Percentiles rank a stretch among this genome's conserved stretches.
Evolutionary conservation across 2,329 filamentous ascomycete genomes (phyloP).

Genomic region (Malbranchea cinnamomea): DNA sequence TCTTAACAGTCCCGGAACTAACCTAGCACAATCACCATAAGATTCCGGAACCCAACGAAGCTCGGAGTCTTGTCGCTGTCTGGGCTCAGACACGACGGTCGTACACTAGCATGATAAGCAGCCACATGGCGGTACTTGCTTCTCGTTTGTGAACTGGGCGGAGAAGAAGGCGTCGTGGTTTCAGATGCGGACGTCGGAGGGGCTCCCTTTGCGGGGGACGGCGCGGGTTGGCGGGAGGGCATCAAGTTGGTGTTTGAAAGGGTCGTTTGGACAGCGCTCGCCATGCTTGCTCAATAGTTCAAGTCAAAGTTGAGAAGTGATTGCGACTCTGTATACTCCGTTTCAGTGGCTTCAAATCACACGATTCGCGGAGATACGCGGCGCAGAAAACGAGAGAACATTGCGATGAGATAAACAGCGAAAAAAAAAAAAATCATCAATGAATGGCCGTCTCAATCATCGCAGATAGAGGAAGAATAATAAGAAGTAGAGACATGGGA

Average conservation of each 20-base stretch:
- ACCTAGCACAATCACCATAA: slow-evolving; percentile 90
- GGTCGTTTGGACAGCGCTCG: slow-evolving; percentile 17
- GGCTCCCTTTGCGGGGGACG: background rate
- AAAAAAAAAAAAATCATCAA: too few relatives aligned
- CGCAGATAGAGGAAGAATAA: too few relatives aligned
- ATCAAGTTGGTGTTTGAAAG: slow-evolving; percentile 16
- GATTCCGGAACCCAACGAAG: slow-evolving; percentile 85
- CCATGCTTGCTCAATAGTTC: slow-evolving; percentile 15
- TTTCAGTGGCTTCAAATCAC: too few relatives aligned
- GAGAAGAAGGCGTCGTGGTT: slow-evolving; percentile 8
- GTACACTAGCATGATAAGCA: slow-evolving; percentile 59
- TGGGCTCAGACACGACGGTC: slow-evolving; percentile 71
- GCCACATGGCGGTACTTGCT: slow-evolving; percentile 84
- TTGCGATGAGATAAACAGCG: too few relatives aligned
- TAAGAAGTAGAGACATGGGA: too few relatives aligned
- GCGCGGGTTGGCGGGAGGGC: slow-evolving; percentile 5
- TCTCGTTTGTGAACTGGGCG: slow-evolving; percentile 20
- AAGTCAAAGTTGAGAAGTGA: background rate
- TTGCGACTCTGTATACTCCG: too few relatives aligned
- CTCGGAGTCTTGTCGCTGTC: slow-evolving; percentile 62
- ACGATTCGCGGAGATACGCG: too few relatives aligned
- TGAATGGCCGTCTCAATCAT: too few relatives aligned
- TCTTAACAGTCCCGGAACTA: slow-evolving; percentile 17
- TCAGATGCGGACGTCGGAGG: slow-evolving; percentile 7
- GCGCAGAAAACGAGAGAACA: too few relatives aligned